phyloP scores from a whole-genome alignment of 2,329 filamentous ascomycete species.

The Aspergillus tubingensis region DNA sequence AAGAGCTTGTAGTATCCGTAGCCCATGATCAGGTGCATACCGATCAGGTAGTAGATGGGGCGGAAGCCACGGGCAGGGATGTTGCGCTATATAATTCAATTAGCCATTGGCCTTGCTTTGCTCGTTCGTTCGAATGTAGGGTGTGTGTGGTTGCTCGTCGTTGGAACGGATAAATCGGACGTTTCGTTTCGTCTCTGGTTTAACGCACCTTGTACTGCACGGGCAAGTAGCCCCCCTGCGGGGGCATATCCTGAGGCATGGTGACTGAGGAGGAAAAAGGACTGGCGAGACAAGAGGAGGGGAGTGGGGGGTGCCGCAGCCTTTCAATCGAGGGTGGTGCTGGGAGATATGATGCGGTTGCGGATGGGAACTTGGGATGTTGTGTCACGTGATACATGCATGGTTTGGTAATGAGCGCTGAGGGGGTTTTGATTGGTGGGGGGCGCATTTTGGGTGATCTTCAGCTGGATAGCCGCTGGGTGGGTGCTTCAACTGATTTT shows the following conservation, averaged over 20 bases:
- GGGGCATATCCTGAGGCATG: slow-evolving; percentile 99
- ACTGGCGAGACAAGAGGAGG: slow-evolving; percentile 14
- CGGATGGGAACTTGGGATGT: slow-evolving; percentile 32
- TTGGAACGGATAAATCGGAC: neutral
- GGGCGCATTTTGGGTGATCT: neutral
- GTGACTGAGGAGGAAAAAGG: slow-evolving; percentile 31
- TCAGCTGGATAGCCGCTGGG: neutral
- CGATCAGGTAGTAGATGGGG: slow-evolving; percentile 75
- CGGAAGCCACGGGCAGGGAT: slow-evolving; percentile 88
- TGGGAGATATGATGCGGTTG: slow-evolving; percentile 19
- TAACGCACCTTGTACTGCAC: slow-evolving; percentile 89
- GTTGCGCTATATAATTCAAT: slow-evolving; percentile 70
- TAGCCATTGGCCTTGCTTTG: too few relatives aligned
- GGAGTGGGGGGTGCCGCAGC: slow-evolving; percentile 18
- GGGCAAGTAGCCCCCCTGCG: slow-evolving; percentile 87
- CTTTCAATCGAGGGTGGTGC: too few relatives aligned
- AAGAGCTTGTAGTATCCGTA: slow-evolving; percentile 90
- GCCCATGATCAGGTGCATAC: slow-evolving; percentile 74
- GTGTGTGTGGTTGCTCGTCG: too few relatives aligned
- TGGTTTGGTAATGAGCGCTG: slow-evolving; percentile 35
- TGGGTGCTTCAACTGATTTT: too few relatives aligned
- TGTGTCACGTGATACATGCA: slow-evolving; percentile 27
- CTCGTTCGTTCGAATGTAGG: too few relatives aligned
- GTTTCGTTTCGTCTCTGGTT: neutral
- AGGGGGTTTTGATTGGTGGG: slow-evolving; percentile 30